These are phyloP conservation scores for Bacterosira constricta DNA, from an alignment of 108 stramenopile species.

Conservation along the genomic window DNA sequence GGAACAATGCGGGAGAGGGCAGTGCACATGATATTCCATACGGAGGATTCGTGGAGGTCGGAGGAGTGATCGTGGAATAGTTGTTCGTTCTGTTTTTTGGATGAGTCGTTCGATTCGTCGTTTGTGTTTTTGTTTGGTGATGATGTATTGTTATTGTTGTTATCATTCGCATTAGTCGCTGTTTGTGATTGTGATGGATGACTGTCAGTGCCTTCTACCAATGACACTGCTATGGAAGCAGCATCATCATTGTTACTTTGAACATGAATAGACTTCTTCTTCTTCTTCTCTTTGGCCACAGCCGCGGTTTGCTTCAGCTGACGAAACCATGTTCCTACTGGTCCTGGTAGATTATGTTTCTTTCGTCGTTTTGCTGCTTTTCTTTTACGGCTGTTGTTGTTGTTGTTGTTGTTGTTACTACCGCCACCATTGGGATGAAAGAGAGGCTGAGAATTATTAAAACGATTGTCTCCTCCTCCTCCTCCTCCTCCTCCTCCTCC, in stretches of 20 bases:
- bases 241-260: not conserved
- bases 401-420: slow-evolving; percentile 3
- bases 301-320: slow-evolving; percentile 12
- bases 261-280: not conserved
- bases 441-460: no score
- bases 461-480: no score
- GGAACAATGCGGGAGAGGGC: slow-evolving; percentile 38
- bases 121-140: not conserved
- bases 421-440: slow-evolving; percentile 5
- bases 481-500: no score
- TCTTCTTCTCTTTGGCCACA: not conserved
- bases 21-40: slow-evolving; percentile 42
- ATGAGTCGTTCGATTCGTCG: not conserved
- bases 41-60: slow-evolving; percentile 45
- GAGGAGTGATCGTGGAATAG: slow-evolving; percentile 41
- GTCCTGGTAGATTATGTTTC: slow-evolving; percentile 46
- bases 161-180: not conserved
- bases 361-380: slow-evolving; percentile 31
- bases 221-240: no score
- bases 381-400: not conserved
- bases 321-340: slow-evolving; percentile 41
- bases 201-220: no score
- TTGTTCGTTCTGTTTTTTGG: not conserved
- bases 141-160: not conserved
- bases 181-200: no score